These are phyloP conservation scores for Protomyces macrosporus DNA, from an alignment of 1,139 yeast genomes.

Conservation along the genomic window DNA sequence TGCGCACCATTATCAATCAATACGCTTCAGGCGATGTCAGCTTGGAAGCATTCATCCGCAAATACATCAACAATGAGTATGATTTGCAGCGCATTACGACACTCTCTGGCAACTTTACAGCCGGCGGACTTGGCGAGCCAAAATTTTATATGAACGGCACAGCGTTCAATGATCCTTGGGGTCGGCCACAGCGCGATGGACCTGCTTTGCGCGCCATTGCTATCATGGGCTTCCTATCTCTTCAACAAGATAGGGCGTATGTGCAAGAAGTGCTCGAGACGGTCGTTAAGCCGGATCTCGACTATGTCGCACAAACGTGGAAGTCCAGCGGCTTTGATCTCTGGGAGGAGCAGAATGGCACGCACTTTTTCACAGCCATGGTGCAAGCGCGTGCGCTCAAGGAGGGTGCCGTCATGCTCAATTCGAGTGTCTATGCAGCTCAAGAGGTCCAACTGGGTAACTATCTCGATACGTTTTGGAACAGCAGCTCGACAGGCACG, in stretches of 20 bases:
- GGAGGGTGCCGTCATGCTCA: constrained; percentile 52
- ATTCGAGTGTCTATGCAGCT: constrained; percentile 39
- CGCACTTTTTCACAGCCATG: constrained; percentile 72
- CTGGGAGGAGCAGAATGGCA: constrained; percentile 77
- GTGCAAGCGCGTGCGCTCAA: constrained; percentile 66
- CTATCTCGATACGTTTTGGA: constrained; percentile 38
- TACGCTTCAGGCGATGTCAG: constrained; percentile 29
- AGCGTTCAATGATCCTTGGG: constrained; percentile 52
- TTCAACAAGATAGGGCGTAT: constrained; percentile 37
- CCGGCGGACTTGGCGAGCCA: constrained; percentile 22
- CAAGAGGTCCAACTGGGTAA: constrained; percentile 42
- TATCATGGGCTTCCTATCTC: constrained; percentile 47
- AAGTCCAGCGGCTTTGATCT: constrained; percentile 63
- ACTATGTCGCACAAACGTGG: constrained; percentile 65
- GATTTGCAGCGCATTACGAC: constrained; percentile 7
- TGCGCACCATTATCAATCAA: constrained; percentile 57
- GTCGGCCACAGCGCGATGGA: constrained; percentile 89
- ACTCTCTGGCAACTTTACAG: constrained; percentile 15
- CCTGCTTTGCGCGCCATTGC: constrained; percentile 77
- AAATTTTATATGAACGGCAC: constrained; percentile 21
- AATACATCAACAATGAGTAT: constrained; percentile 16
- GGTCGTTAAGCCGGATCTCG: constrained; percentile 65
- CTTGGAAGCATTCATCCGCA: constrained; percentile 10
- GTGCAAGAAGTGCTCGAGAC: constrained; percentile 12
- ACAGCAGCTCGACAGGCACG: constrained; percentile 56